Evolutionary conservation across 371 early-diverging fungal genomes (phyloP), one percentile per base, ranked within the genome.

Genomic region (Fennellomyces sp.): DNA sequence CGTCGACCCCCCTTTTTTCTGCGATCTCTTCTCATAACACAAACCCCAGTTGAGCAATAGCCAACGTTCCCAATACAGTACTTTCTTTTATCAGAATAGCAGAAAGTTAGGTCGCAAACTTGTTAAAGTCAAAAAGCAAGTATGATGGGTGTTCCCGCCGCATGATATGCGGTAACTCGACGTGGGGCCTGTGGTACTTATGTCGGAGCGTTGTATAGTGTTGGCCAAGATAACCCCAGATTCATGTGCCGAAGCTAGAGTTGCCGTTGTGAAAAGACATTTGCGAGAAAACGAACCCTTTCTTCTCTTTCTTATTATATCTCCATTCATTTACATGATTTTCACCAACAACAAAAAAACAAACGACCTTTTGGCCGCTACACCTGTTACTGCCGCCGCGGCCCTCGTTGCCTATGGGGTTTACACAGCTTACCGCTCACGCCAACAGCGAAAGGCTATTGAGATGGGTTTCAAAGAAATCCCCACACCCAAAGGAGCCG

Each of bases 251-350:
- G 45, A 45, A 45, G 23, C 21, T 45, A 45, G 5, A 45, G 23
- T 3, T 45, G 23, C 45, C 3, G 5, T 25, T 5, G 17, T 45
- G 45, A 45, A 45, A 45, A 45, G 45, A 21, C 45, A 45, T 23
- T 45, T 45, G 3, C 45, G 21, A 17, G 21, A 45, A 45, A 45
- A 45, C 45, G 45, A 45, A 45, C 45, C 45, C n/a, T 45, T 45
- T 45, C 23, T 21, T 45, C 45, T 45, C 45, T 45, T 45, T 45
- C 45, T 45, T 12, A 45, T 45, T 6, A 45, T 45, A 23, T 45
- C 45, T 45, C 45, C 45, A 45, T 12, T 45, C 45, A 45, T 45
- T 45, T 45, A 21, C 45, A 45, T 45, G 45, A 23, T 25, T 45
- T 45, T 45, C 23, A 23, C 45, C 0, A 45, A 45, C 23, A 45